phyloP scores from a whole-genome alignment of 352 stramenopile genomes.

The Phytophthora europaea region DNA sequence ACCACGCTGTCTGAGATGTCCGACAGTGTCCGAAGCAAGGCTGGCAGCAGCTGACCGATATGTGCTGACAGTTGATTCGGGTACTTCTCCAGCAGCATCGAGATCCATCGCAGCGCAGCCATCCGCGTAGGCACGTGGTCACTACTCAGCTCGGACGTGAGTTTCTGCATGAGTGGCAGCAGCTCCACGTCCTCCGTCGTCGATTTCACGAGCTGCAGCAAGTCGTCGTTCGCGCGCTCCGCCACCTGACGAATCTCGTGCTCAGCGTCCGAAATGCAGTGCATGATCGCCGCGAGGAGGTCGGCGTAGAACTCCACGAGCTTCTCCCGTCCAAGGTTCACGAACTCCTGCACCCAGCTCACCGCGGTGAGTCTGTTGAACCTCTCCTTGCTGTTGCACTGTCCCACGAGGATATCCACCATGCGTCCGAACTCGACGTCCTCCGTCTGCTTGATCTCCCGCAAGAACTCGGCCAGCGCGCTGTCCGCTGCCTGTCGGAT shows the following conservation, averaged over 20 bases:
- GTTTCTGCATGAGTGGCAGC: slow-evolving; percentile 94
- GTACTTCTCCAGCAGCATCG: slow-evolving; percentile 99
- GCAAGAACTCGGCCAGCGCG: slow-evolving; percentile 95
- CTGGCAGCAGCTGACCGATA: slow-evolving; percentile 94
- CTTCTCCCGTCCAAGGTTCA: slow-evolving; percentile 95
- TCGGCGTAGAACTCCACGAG: slow-evolving; percentile 97
- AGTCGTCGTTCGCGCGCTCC: slow-evolving; percentile 96
- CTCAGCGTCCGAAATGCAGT: slow-evolving; percentile 98
- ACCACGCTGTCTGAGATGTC: slow-evolving; percentile 98
- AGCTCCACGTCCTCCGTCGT: slow-evolving; percentile 93
- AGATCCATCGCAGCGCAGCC: slow-evolving; percentile 96
- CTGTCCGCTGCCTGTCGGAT: slow-evolving; percentile 97
- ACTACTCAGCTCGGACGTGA: slow-evolving; percentile 95
- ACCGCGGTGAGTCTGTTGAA: slow-evolving; percentile 98
- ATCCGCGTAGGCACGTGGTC: slow-evolving; percentile 98
- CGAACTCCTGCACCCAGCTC: slow-evolving; percentile 99
- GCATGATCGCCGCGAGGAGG: slow-evolving; percentile 97
- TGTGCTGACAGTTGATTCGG: slow-evolving; percentile 94
- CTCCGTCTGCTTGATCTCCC: slow-evolving; percentile 97
- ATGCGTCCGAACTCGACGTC: slow-evolving; percentile 98
- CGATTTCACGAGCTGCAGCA: slow-evolving; percentile 95
- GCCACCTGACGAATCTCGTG: slow-evolving; percentile 97
- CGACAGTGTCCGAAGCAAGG: slow-evolving; percentile 96
- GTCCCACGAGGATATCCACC: slow-evolving; percentile 97
- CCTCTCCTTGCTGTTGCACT: slow-evolving; percentile 97